Base-by-base conservation (phyloP, 352 stramenopile species). In the Phytophthora citricola region DNA sequence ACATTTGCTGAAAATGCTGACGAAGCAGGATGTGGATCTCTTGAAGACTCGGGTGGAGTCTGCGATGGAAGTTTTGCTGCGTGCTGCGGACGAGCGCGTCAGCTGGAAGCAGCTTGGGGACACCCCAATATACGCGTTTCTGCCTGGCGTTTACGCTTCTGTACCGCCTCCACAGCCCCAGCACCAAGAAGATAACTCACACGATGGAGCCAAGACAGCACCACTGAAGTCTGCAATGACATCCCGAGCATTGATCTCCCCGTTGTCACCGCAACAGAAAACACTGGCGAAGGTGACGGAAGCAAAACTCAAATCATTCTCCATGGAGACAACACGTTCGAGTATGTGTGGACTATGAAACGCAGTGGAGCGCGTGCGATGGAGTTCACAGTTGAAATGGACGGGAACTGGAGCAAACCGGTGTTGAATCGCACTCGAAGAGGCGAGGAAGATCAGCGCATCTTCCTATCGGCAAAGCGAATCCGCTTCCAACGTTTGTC, bases 251-350 rank as follows among this genome's bases (percentile, higher is more conserved):
- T 38, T 36, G n/a, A 52, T 9, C 40, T 10, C 24, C 32, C 32
- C 14, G 22, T 40, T 51, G 15, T 54, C 3, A 2, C 38, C 22
- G 26, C 31, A 6, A 32, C 47, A 34, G 47, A 58, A 20, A 12
- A 38, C 22, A 1, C 26, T 11, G 24, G 27, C 11, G 66, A 83
- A 22, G 69, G 69, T 14, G 75, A 75, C 39, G 77, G 76, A 5
- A 76, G 67, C 26, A 73, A 78, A 20, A 61, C 70, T 15, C 76
- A 63, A 1, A 44, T 95, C 1, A 34, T 90, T 11, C 74, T 95
- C 6, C 83, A 95, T 58, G 85, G 85, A 3, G 85, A 95, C 66
- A 94, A 92, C 61, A 82, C 82, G 5, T 95, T 95, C 46, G 83
- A 94, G 48, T 95, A 95, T 57, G 12, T 69, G 26, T 94, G 85